Percentiles rank a stretch among this genome's conserved stretches.
phyloP scores from a whole-genome alignment of 1,139 yeast genomes.

The Kurtzmaniella quercitrusa region DNA sequence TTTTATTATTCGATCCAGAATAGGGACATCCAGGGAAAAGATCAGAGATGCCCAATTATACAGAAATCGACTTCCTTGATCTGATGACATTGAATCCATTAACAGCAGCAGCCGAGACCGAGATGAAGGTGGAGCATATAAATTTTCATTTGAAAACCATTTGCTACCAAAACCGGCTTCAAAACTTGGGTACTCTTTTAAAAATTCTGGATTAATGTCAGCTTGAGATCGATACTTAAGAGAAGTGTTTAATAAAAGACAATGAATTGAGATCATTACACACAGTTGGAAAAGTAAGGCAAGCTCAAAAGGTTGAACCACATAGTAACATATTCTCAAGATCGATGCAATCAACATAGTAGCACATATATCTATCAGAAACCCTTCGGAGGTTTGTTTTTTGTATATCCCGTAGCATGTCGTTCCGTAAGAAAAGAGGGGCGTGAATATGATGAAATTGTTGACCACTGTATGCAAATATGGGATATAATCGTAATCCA shows the following conservation, averaged over 20 bases:
- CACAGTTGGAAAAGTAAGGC: constrained; percentile 72
- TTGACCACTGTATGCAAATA: constrained; percentile 40
- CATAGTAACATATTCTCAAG: constrained; percentile 69
- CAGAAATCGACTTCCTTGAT: constrained; percentile 1
- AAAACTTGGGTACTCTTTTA: constrained; percentile 21
- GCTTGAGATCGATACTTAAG: constrained; percentile 52
- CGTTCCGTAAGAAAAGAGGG: constrained; percentile 81
- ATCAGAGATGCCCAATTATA: not conserved
- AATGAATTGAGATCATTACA: constrained; percentile 74
- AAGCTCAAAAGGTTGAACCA: constrained; percentile 75
- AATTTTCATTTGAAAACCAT: constrained; percentile 7
- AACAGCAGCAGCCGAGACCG: constrained; percentile 2
- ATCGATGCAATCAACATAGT: constrained; percentile 82
- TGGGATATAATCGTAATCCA: constrained; percentile 35
- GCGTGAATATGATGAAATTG: constrained; percentile 62
- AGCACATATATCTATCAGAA: constrained; percentile 84
- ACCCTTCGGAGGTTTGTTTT: constrained; percentile 67
- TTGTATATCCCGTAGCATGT: constrained; percentile 67
- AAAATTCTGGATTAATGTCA: constrained; percentile 34
- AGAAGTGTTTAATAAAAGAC: constrained; percentile 57
- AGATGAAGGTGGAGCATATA: constrained; percentile 3
- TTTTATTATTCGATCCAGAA: constrained; percentile 5
- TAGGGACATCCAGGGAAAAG: constrained; percentile 2
- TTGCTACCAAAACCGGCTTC: constrained; percentile 3
- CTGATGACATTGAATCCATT: not conserved